Percentiles rank a stretch among this genome's conserved stretches.
phyloP scores from a whole-genome alignment of 2,329 filamentous ascomycete species.

The Dactylonectria estremocensis region DNA sequence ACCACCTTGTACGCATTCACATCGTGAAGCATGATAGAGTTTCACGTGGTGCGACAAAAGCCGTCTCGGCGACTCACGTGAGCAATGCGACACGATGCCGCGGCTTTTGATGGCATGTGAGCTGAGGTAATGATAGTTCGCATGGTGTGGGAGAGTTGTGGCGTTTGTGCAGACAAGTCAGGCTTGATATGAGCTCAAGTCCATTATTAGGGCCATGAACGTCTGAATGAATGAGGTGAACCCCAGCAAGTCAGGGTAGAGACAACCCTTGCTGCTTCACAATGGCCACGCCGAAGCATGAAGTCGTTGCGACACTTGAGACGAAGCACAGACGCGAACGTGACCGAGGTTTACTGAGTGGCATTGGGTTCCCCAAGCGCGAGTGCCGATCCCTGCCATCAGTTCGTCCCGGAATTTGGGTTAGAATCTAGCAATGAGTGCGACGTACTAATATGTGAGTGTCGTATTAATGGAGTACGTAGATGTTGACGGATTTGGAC shows the following conservation, averaged over 20 bases:
- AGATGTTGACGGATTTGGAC: not conserved
- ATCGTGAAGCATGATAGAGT: not conserved
- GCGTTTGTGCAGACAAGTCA: not conserved
- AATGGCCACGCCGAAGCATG: slow-evolving; percentile 16
- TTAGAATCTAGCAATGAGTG: not conserved
- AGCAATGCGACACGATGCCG: not conserved
- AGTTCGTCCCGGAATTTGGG: not conserved
- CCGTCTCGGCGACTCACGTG: not conserved
- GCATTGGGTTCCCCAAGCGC: slow-evolving; percentile 3
- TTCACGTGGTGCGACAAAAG: slow-evolving; percentile 4
- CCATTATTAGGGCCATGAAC: not conserved
- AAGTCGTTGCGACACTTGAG: slow-evolving; percentile 16
- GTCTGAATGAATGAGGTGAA: not conserved
- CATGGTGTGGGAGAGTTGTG: not conserved
- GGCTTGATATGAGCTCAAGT: not conserved
- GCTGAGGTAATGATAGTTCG: not conserved
- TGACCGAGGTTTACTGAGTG: slow-evolving; percentile 14
- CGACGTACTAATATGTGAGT: not conserved
- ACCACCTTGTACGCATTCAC: not conserved
- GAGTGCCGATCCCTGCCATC: not conserved
- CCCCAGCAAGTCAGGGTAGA: not conserved
- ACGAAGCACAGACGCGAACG: slow-evolving; percentile 25
- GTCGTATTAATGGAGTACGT: slow-evolving; percentile 1
- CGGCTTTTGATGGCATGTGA: not conserved
- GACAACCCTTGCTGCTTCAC: not conserved